Base-by-base conservation (phyloP, 2,329 filamentous ascomycete genomes). In the Sordariomycetes sp. region DNA sequence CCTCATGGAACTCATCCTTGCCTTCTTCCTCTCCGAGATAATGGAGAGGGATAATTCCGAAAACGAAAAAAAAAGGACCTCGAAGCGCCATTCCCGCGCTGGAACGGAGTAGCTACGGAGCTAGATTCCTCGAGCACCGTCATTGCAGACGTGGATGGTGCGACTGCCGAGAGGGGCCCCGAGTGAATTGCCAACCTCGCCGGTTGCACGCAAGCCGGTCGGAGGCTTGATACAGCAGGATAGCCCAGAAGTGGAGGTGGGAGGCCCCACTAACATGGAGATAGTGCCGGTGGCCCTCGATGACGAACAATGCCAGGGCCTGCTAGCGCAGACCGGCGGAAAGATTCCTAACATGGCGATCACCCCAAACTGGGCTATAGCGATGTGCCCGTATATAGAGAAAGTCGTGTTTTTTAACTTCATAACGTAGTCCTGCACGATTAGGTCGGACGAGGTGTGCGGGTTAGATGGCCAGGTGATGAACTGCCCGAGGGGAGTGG, bases 341-440 rank as follows among this genome's bases (percentile, higher is more conserved):
- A 70, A 65, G 59, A 62, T 76, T 22, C 71, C 74, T 0, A 68
- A 76, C 57, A 71, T 72, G 63, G 77, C 75, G 58, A 79, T 78
- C 65, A 75, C 72, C 69, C 78, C 79, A 71, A 77, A 79, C 63
- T 80, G 72, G 57, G 64, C 80, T n/a, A 67, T 67, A 12, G 72
- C 67, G 61, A 17, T 45, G 39, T 80, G 77, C 60, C 66, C 76
- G 39, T 69, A 63, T 42, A 60, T 67, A 7, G 57, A 59, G 2
- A 8, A 51, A 10, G 8, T 51, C 22, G 24, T 25, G n/a, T 51
- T 51, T 13, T 24, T 15, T 10, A 51, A 51, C 22, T 25, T 51
- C 48, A 15, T 8, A 7, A 28, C 7, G 10, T 22, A 51, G 24
- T 28, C 10, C 22, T 51, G 48, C 48, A 25, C 8, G 48, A 51